Base-by-base conservation (phyloP, 1,139 yeast genomes). In the Pichia sp. region DNA sequence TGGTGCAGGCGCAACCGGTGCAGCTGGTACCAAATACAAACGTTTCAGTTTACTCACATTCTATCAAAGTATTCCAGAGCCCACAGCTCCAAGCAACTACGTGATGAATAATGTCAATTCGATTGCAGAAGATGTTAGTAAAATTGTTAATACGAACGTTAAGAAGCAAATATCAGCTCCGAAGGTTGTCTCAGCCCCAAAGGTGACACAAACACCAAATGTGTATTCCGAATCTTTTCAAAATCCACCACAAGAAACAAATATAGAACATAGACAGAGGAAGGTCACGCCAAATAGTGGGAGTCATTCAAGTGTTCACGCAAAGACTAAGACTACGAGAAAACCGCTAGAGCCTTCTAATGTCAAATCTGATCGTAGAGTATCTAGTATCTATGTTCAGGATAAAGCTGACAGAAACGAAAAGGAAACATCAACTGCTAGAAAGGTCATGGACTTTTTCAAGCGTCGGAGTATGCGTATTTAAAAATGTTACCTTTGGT, bases 401-500 rank as follows among this genome's bases (percentile, higher is more conserved):
- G 50, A 46, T 50, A 55, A 58, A 20, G 17, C 33, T 40, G 53
- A 48, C 16, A 54, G 50, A 8, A 27, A 54, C 29, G 66, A 62
- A 33, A 80, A 77, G 60, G 86, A 82, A 62, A 83, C 84, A 38
- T 84, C 91, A 54, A 86, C 92, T 2, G 89, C 92, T 12, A 81
- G 84, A 65, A 84, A 83, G 64, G 92, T 87, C 30, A 83, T 87
- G 81, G 92, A 87, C 68, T 87, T 87, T 67, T 86, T 87, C 73
- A 86, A 85, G 68, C 79, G 93, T 70, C 81, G 90, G 72, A 85
- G 92, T 68, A 80, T 81, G 55, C 65, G 73, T 59, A 68, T 68
- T 33, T 68, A 57, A 57, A 20, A 17, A 17, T 27, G 4, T 16
- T 20, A 29, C n/a, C 38, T 46, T 10, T 7, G 24, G 27, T 17